Conservation (phyloP, 2,329 filamentous ascomycete genomes). For the Fusarium metavorans region DNA sequence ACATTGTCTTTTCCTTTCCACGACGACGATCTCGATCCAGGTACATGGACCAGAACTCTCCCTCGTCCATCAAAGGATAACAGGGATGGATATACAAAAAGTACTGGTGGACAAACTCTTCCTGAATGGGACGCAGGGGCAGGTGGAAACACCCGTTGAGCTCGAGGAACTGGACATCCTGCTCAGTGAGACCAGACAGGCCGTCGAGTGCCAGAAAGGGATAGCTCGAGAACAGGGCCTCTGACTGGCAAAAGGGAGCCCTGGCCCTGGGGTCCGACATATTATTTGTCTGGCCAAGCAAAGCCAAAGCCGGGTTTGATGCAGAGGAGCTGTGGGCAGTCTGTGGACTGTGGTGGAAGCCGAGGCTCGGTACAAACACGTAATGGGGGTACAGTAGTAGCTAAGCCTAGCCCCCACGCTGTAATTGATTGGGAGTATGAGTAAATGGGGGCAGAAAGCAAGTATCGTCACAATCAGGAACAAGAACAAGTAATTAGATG, state of each 20-base stretch:
- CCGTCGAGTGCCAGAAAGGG: background rate
- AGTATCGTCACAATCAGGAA: background rate
- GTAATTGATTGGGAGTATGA: background rate
- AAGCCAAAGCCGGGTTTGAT: background rate
- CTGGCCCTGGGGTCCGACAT: constrained; percentile 1
- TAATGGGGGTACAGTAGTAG: background rate
- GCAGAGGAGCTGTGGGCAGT: background rate
- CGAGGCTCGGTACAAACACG: background rate
- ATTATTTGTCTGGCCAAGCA: background rate
- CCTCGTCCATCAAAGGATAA: constrained; percentile 25
- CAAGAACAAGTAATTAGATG: background rate
- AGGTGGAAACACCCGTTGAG: constrained; percentile 15
- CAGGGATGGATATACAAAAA: constrained; percentile 28
- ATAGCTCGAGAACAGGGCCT: constrained; percentile 7
- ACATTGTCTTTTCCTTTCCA: background rate
- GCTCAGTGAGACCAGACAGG: background rate
- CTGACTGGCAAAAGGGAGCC: constrained; percentile 7
- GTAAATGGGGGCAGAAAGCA: background rate
- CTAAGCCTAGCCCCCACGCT: background rate
- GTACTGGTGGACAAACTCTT: constrained; percentile 14
- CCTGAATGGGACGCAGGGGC: constrained; percentile 3
- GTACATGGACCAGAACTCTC: constrained; percentile 35
- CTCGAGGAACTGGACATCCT: constrained; percentile 14
- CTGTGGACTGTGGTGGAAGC: background rate
- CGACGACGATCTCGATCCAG: background rate